Base-by-base conservation (phyloP, 331 rosid species). In the Spiraea crenata region DNA sequence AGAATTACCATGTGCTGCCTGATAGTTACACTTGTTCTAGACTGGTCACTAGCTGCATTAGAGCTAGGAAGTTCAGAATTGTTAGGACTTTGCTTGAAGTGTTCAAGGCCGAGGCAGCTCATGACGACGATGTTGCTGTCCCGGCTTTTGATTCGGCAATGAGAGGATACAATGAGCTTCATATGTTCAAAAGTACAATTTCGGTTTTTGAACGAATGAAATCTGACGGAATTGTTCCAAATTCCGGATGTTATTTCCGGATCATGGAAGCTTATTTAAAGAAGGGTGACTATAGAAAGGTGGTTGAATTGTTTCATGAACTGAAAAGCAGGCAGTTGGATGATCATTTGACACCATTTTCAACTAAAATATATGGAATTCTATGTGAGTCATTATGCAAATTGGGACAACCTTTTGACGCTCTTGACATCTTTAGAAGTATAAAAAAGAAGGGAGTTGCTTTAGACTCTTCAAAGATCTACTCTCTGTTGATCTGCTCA, bases 81-180 rank as follows among this genome's bases (percentile, higher is more conserved):
- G 83, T 77, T 35, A 80, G 81, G 74, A 44, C 74, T 57, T 63
- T 84, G 55, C 86, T 90, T 52, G 76, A 80, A 72, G 79, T 67
- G 58, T 80, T 77, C 55, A 69, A 42, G 9, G 57, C 67, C 60
- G 79, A 25, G 31, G 31, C 31, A 25, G 31, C 31, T 25, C 31
- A 25, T 25, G 31, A 80, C 50, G 1, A 7, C 40, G 77, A 81
- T 15, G 85, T 82, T 66, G 66, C 77, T 76, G 65, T 66, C 6
- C 65, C 67, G 10, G 92, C 86, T 9, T 84, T 79, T 74, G 80
- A 77, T 69, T 82, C 85, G 16, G 85, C 87, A 14, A 77, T 90
- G 82, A 75, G 67, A 79, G 83, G 84, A 59, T 90, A 90, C 41
- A 90, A 90, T 61, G 82, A 79, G 86, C 79, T 90, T 73, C 96